phyloP scores from a whole-genome alignment of 306 rosid genomes.

The Ceratonia siliqua region DNA sequence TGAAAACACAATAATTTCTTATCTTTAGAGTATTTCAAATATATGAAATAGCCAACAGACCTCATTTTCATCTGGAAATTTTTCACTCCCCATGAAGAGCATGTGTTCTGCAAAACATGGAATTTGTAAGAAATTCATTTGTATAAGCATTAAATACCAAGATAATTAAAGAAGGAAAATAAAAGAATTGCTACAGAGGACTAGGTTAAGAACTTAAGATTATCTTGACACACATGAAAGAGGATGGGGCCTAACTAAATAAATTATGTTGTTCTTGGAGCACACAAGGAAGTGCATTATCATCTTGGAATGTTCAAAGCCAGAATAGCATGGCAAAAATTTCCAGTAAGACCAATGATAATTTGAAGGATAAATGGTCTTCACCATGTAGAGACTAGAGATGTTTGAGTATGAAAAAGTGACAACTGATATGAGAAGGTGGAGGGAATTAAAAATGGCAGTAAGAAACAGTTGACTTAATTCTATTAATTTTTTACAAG shows the following conservation, averaged over 20 bases:
- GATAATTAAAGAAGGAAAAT: background rate
- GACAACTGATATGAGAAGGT: background rate
- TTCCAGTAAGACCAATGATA: background rate
- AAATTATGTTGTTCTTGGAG: background rate
- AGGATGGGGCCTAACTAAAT: background rate
- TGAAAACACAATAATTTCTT: background rate
- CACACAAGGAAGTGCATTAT: background rate
- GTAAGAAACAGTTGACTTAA: background rate
- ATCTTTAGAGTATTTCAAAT: background rate
- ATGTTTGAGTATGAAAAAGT: background rate
- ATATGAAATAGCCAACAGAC: conserved; percentile 48
- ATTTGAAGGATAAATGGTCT: background rate
- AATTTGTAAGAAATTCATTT: background rate
- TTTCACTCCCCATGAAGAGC: conserved; percentile 99
- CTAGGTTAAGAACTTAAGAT: background rate
- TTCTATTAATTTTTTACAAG: background rate
- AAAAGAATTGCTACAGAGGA: background rate
- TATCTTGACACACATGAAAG: background rate
- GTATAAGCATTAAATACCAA: background rate
- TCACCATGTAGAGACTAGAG: background rate
- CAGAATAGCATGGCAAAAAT: background rate
- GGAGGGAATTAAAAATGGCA: background rate
- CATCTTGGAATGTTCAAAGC: background rate
- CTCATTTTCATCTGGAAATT: conserved; percentile 97
- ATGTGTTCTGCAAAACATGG: conserved; percentile 77